A percentile compares a stretch with the other conserved stretches of the same genome.
phyloP scores from a whole-genome alignment of 169 alveolate species.

The Eimeria falciformis region DNA sequence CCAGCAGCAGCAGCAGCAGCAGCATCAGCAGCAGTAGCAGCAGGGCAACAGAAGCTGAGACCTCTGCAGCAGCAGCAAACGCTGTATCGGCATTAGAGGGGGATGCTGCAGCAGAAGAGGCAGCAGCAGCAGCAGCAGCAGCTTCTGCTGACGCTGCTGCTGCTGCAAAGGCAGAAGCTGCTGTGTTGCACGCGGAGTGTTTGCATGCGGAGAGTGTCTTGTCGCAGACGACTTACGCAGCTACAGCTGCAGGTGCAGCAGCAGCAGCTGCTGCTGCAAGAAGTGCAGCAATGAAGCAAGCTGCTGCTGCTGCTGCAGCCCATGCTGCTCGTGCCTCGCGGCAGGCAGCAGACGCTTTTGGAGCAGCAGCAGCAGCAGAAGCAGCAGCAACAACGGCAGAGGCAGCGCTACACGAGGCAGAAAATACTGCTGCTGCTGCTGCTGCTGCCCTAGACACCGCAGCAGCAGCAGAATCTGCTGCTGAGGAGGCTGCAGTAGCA shows the following conservation, averaged over 20 bases:
- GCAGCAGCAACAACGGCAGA: slow-evolving; percentile 19
- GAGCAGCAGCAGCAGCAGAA: neutral
- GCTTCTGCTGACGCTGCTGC: slow-evolving; percentile 65
- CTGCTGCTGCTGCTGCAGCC: slow-evolving; percentile 57
- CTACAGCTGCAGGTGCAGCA: slow-evolving; percentile 51
- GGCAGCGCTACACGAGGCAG: neutral
- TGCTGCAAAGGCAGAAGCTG: slow-evolving; percentile 54
- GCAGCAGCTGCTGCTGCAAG: slow-evolving; percentile 63
- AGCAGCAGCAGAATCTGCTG: slow-evolving; percentile 22
- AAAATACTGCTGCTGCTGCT: too few relatives aligned
- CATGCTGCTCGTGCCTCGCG: slow-evolving; percentile 1
- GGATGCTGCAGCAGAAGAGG: neutral
- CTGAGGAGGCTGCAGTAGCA: slow-evolving; percentile 34
- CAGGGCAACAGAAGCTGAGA: neutral
- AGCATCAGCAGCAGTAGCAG: neutral
- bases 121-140: neutral
- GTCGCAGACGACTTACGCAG: slow-evolving; percentile 26
- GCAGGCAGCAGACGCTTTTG: slow-evolving; percentile 41
- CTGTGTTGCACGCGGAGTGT: neutral
- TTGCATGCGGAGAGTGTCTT: neutral
- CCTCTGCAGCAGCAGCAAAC: neutral
- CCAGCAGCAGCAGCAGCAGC: slow-evolving; percentile 8
- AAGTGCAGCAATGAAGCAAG: neutral
- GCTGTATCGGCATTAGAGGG: neutral
- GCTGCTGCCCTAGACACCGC: slow-evolving; percentile 36